Base-by-base conservation (phyloP, 805 yeast genomes). In the Clavispora phyllophila region DNA sequence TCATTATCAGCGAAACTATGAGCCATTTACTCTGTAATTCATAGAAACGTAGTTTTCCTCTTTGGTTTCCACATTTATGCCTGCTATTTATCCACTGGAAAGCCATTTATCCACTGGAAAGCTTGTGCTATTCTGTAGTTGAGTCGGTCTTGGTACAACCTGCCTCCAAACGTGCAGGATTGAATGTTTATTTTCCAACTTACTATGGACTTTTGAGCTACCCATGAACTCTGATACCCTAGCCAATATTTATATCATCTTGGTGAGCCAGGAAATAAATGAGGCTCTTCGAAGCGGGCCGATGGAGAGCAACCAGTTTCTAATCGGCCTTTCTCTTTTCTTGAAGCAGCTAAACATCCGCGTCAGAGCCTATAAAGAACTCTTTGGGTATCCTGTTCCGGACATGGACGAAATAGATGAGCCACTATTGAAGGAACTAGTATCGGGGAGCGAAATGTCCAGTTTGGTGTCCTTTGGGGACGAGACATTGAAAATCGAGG, bases 231-330 rank as follows among this genome's bases (percentile, higher is more conserved):
- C 42, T 5, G 27, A 10, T 3, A 18, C 37, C 13, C 19, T 22
- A 14, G 28, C 27, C 12, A 40, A 43, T 7, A 26, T 43, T 4
- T 36, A 41, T 36, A 40, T 36, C 31, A 34, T 43, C 25, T 37
- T 43, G 12, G 41, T 36, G 43, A 42, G 40, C 14, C 46, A 39
- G 10, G 46, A 39, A 12, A 31, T 43, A 15, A 43, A 38, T 29
- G 40, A 43, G 14, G 25, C 14, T 26, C 17, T 43, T 9, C 41
- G 39, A 15, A 32, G 38, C 22, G 31, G 32, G 10, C 28, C 37
- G 26, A 25, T 37, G 13, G 40, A 37, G 17, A 33, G 27, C 13
- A 15, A 13, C 20, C 33, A 29, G 13, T 29, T 29, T 17, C 33
- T 29, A 2, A 29, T 29, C 33, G 20, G 27, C 6, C 35, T 46